A percentile compares a stretch with the other conserved stretches of the same genome.
phyloP scores from a whole-genome alignment of 2,329 filamentous ascomycete genomes.

The Claviceps sp. region DNA sequence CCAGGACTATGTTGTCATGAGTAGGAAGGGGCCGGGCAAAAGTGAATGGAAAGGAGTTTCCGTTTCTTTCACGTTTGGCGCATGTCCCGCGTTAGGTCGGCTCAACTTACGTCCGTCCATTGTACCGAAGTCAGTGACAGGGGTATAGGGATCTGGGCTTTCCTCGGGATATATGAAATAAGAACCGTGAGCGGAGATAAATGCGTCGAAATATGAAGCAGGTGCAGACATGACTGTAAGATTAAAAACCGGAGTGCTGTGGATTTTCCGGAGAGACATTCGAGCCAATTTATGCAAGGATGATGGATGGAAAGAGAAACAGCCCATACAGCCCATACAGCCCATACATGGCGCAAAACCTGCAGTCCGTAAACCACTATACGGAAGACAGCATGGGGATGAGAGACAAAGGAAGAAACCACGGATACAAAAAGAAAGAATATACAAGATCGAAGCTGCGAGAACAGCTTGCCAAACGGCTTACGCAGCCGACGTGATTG shows the following conservation, averaged over 20 bases:
- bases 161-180: background rate
- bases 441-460: background rate
- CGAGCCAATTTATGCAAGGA: constrained; percentile 1
- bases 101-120: constrained; percentile 16
- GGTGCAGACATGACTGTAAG: constrained; percentile 2
- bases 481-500: background rate
- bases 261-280: background rate
- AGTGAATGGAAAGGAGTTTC: background rate
- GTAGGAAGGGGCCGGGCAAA: background rate
- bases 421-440: background rate
- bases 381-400: background rate
- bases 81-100: background rate
- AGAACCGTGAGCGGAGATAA: background rate
- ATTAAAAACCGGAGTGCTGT: background rate
- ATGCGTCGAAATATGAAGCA: background rate
- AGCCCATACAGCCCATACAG: background rate
- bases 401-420: background rate
- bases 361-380: background rate
- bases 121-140: constrained; percentile 1
- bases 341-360: background rate
- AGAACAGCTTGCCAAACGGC: background rate
- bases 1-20: background rate
- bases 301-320: background rate
- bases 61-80: too few species aligned
- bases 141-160: background rate